Conservation (phyloP, 1,139 yeast species). For the Sugiyamaella paludigena region DNA sequence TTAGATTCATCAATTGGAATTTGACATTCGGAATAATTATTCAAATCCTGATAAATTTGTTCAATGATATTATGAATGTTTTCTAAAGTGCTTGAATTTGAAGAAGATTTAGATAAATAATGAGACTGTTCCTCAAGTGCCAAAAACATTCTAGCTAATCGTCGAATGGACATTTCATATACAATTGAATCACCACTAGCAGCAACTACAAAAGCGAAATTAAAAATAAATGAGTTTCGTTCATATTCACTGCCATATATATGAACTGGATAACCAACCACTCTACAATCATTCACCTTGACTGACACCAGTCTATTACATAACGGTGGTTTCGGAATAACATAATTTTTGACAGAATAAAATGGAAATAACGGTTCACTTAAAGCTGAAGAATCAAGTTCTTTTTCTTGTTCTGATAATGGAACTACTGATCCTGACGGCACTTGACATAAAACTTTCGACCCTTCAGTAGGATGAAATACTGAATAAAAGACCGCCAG, state of each 20-base stretch:
- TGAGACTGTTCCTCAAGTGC: constrained; percentile 89
- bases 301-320: constrained; percentile 79
- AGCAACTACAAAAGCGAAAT: constrained; percentile 87
- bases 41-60: constrained; percentile 88
- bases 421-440: constrained; percentile 61
- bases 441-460: constrained; percentile 89
- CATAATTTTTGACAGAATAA: constrained; percentile 81
- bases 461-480: constrained; percentile 93
- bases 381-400: constrained; percentile 38
- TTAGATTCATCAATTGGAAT: constrained; percentile 90
- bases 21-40: constrained; percentile 92
- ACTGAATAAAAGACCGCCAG: constrained; percentile 84
- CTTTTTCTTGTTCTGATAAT: constrained; percentile 29
- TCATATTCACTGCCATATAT: constrained; percentile 73
- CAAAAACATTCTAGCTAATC: constrained; percentile 85
- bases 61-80: constrained; percentile 79
- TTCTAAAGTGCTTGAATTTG: constrained; percentile 30
- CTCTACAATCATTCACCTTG: constrained; percentile 65
- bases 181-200: constrained; percentile 80
- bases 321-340: constrained; percentile 88
- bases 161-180: constrained; percentile 77
- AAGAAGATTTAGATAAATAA: constrained; percentile 52
- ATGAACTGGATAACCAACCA: constrained; percentile 89
- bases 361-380: constrained; percentile 63
- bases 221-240: constrained; percentile 88